These are phyloP conservation scores for Leishmania guyanensis DNA, from an alignment of 208 protist genomes.

Conservation along the genomic window DNA sequence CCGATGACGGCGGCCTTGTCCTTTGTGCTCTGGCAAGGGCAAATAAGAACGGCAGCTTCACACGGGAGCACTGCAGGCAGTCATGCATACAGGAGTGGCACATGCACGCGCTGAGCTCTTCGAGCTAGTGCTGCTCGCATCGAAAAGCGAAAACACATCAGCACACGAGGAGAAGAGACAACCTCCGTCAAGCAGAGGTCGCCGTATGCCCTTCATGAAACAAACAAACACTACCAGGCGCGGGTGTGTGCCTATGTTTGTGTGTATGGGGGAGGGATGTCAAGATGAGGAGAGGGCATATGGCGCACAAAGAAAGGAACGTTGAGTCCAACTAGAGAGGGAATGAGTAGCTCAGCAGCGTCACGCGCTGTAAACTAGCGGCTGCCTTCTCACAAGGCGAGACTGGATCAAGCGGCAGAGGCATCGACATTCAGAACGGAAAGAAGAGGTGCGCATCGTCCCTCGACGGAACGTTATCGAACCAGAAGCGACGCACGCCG, in stretches of 20 bases:
- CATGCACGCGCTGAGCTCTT: background rate
- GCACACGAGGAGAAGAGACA: background rate
- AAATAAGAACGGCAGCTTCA: background rate
- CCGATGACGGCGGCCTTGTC: background rate
- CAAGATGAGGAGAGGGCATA: background rate
- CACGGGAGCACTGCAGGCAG: background rate
- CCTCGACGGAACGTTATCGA: background rate
- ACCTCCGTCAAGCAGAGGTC: background rate
- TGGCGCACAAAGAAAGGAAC: background rate
- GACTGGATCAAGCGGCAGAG: background rate
- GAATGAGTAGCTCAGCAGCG: background rate
- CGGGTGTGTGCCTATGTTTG: background rate
- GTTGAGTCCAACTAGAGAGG: background rate
- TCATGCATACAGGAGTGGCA: background rate
- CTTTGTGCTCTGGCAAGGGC: background rate
- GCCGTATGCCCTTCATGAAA: background rate
- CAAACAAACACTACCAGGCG: background rate
- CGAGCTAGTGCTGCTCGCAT: background rate
- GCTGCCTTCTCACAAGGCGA: background rate
- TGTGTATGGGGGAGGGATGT: background rate
- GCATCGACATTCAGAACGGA: background rate
- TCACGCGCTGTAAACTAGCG: background rate
- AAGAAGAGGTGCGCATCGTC: background rate
- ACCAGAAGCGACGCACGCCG: background rate
- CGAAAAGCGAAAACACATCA: background rate